Base-by-base conservation (phyloP, 306 rosid genomes). In the Fragaria vesca region DNA sequence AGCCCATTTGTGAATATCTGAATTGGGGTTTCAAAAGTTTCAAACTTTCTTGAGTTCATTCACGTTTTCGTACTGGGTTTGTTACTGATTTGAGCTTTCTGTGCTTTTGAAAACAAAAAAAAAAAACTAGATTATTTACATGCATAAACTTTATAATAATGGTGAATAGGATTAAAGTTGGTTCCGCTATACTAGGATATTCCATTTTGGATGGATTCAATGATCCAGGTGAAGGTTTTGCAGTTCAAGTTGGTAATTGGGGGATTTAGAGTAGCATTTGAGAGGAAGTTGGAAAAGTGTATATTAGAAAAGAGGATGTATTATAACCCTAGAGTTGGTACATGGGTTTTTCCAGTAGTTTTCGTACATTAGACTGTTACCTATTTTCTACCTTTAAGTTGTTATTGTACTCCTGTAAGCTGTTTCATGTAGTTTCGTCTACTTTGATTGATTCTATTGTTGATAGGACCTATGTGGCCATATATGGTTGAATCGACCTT, bases 51-150 rank as follows among this genome's bases (percentile, higher is more conserved):
- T 21, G 42, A 12, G 43, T 24, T 28, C 11, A 17, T 73, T n/a
- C 55, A 17, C 30, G 36, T 71, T 71, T 71, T 71, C 30, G 11
- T 48, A 28, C 10, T 71, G 61, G 43, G 8, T 26, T 40, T 74
- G 51, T 38, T 38, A 57, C 51, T 73, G 67, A 73, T 40, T 40
- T 73, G 67, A 36, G 40, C 17, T 40, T 66, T 26, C 51, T 57
- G 67, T 38, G 67, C 51, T 73, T 20, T 32, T 45, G 13, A 16
- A 63, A 34, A 15, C 0, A n/a, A 15, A 15, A 0, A 13, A 17
- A 17, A 11, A 71, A 34, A 5, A 20, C 73, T 12, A n/a, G 47
- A 12, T 40, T 6, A n/a, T 69, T 5, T 69, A 4, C 10, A 7
- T 43, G 0, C 28, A 21, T 69, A 26, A 11, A 17, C 18, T 70